Percentiles rank a stretch among this genome's conserved stretches.
phyloP scores from a whole-genome alignment of 441 rosid genomes.

The Corymbia calophylla region DNA sequence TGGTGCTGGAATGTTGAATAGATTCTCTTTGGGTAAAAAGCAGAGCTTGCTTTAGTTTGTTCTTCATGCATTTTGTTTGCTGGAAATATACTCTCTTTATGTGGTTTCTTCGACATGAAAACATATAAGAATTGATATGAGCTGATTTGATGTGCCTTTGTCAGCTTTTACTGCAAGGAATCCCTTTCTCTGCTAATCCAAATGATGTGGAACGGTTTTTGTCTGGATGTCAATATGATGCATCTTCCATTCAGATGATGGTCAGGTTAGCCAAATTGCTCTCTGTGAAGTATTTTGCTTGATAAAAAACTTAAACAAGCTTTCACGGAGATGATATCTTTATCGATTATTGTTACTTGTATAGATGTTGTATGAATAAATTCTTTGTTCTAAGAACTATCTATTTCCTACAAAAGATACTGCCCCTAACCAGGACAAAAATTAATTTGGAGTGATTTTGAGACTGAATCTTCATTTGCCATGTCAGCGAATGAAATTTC shows the following conservation, averaged over 20 bases:
- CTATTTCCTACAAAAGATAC: background rate
- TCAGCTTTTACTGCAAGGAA: slow-evolving; percentile 61
- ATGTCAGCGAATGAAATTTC: background rate
- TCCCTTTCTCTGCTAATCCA: slow-evolving; percentile 34
- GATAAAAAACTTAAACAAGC: background rate
- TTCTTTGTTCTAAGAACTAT: background rate
- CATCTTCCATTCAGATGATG: slow-evolving; percentile 35
- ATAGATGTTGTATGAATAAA: background rate
- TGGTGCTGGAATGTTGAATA: background rate
- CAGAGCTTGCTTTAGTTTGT: background rate
- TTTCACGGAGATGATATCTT: background rate
- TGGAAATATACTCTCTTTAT: background rate
- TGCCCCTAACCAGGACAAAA: background rate
- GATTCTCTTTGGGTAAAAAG: background rate
- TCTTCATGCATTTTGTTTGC: background rate
- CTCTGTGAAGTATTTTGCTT: background rate
- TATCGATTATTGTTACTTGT: background rate
- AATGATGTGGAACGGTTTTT: slow-evolving; percentile 80
- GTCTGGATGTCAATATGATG: slow-evolving; percentile 54
- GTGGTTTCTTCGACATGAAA: background rate
- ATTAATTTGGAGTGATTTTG: background rate
- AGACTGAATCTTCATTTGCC: background rate
- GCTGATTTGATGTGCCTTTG: background rate
- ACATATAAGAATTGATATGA: background rate
- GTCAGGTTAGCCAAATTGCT: slow-evolving; percentile 22